A percentile compares a stretch with the other conserved stretches of the same genome.
Evolutionary conservation across 176 grass and related monocot genomes (phyloP).

Genomic region (Aechmea fasciata): DNA sequence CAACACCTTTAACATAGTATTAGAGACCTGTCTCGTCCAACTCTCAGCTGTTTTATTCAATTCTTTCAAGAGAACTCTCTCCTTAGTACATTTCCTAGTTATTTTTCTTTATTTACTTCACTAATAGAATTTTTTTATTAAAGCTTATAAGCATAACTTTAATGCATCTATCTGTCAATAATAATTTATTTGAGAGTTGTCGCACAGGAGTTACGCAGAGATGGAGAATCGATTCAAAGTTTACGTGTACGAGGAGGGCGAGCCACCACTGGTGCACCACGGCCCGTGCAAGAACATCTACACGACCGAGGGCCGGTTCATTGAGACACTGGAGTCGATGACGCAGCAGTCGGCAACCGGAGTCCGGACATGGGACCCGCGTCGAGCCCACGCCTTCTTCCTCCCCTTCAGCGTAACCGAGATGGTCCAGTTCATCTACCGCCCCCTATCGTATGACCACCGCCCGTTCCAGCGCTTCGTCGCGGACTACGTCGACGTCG

Average conservation of each 20-base stretch:
- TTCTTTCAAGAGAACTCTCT: no score
- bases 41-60: no score
- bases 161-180: not conserved
- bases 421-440: slow-evolving; percentile 44
- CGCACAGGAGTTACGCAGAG: slow-evolving; percentile 58
- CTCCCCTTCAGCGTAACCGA: slow-evolving; percentile 51
- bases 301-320: slow-evolving; percentile 67
- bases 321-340: slow-evolving; percentile 58
- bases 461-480: slow-evolving; percentile 24
- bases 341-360: not conserved
- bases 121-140: no score
- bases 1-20: no score
- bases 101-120: no score
- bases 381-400: slow-evolving; percentile 49
- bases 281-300: slow-evolving; percentile 80
- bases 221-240: slow-evolving; percentile 74
- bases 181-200: not conserved
- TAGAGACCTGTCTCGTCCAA: no score
- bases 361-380: slow-evolving; percentile 34
- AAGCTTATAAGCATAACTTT: not conserved
- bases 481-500: slow-evolving; percentile 52
- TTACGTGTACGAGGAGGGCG: slow-evolving; percentile 79
- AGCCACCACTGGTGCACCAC: slow-evolving; percentile 49
- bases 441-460: slow-evolving; percentile 14
- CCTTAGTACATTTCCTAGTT: no score